phyloP scores from a whole-genome alignment of 352 stramenopile genomes.

The Globisporangium recalcitrans region DNA sequence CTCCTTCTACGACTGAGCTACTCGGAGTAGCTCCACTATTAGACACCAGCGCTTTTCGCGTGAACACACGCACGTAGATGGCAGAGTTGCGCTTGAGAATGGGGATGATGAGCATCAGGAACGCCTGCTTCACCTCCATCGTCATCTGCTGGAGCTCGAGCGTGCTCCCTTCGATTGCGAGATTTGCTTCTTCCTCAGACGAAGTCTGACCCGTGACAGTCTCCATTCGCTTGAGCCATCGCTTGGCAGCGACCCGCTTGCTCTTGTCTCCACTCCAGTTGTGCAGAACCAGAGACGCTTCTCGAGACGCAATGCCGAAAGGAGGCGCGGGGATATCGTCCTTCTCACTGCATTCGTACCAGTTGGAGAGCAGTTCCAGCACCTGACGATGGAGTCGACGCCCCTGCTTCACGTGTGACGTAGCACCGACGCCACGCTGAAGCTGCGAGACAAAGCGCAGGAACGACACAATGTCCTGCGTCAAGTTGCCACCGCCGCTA shows the following conservation, averaged over 20 bases:
- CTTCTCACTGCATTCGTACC: slow-evolving; percentile 32
- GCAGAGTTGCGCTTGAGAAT: slow-evolving; percentile 50
- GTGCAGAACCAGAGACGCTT: slow-evolving; percentile 49
- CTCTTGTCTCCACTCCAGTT: slow-evolving; percentile 48
- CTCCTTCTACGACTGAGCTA: slow-evolving; percentile 20
- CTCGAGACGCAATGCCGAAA: slow-evolving; percentile 51
- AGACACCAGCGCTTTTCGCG: slow-evolving; percentile 16
- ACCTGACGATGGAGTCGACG: slow-evolving; percentile 28
- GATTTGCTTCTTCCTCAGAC: slow-evolving; percentile 20
- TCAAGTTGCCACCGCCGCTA: slow-evolving; percentile 3
- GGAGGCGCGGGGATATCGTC: slow-evolving; percentile 30
- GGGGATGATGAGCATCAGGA: slow-evolving; percentile 59
- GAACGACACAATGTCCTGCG: slow-evolving; percentile 19
- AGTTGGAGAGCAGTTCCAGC: slow-evolving; percentile 34
- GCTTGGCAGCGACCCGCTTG: slow-evolving; percentile 29
- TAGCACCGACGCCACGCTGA: slow-evolving; percentile 5
- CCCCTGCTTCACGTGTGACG: slow-evolving; percentile 22
- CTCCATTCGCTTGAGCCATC: slow-evolving; percentile 51
- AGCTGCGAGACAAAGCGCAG: slow-evolving; percentile 21
- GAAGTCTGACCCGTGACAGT: slow-evolving; percentile 9
- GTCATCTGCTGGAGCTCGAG: slow-evolving; percentile 56
- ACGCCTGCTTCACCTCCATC: slow-evolving; percentile 67
- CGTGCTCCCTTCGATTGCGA: slow-evolving; percentile 29
- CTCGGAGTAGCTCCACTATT: background rate
- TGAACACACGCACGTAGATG: slow-evolving; percentile 56